Evolutionary conservation across 2,329 filamentous ascomycete species (phyloP).

Genomic region (Botryosphaeria agaves): DNA sequence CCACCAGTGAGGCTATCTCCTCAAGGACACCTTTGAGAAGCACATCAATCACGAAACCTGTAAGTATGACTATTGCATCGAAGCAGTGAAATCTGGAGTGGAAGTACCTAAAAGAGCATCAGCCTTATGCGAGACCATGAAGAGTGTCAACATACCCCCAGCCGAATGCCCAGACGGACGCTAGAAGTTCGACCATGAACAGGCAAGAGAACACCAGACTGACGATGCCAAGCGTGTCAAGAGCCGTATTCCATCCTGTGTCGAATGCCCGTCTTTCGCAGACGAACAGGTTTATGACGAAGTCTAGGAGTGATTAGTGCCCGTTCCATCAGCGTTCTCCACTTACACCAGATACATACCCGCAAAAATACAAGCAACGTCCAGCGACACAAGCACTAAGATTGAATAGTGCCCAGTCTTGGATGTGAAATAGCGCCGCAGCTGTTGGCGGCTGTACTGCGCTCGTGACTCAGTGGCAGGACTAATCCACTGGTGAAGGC

Average conservation of each 20-base stretch:
- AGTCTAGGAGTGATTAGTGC: constrained; percentile 14
- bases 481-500: too few relatives aligned
- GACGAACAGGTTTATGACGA: constrained; percentile 30
- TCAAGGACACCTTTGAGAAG: constrained; percentile 40
- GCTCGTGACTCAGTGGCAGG: background rate
- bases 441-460: constrained; percentile 5
- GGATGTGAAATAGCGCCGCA: constrained; percentile 23
- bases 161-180: constrained; percentile 45
- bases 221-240: constrained; percentile 29
- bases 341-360: too few relatives aligned
- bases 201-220: constrained; percentile 44
- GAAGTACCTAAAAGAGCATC: constrained; percentile 12
- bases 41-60: constrained; percentile 44
- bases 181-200: constrained; percentile 45
- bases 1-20: constrained; percentile 48
- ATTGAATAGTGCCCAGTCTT: constrained; percentile 32
- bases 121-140: constrained; percentile 21
- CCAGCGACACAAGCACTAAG: constrained; percentile 29
- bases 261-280: constrained; percentile 22
- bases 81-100: constrained; percentile 40
- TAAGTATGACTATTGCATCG: constrained; percentile 44
- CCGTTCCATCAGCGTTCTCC: too few relatives aligned
- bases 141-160: constrained; percentile 21
- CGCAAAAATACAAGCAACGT: constrained; percentile 34
- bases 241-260: constrained; percentile 16